These are phyloP conservation scores for Pythium oligandrum DNA, from an alignment of 352 stramenopile species.

Conservation along the genomic window DNA sequence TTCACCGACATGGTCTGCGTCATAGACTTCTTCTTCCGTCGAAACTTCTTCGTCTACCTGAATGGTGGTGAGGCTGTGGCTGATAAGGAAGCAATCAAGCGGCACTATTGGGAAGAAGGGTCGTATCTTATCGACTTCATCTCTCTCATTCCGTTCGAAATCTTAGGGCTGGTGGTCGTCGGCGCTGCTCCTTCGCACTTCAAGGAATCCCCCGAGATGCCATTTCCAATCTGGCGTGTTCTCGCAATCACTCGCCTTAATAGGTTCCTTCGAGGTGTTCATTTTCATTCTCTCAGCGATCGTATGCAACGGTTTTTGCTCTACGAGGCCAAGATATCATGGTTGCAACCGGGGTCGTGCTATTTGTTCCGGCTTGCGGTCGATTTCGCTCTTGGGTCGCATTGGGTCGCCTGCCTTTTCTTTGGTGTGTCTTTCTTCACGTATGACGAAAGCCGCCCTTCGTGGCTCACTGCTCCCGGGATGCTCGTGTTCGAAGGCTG, in stretches of 20 bases:
- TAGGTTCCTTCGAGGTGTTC: slow-evolving; percentile 44
- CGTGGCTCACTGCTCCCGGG: slow-evolving; percentile 20
- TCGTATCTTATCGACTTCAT: slow-evolving; percentile 37
- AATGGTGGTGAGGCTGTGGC: slow-evolving; percentile 30
- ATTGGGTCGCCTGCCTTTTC: slow-evolving; percentile 26
- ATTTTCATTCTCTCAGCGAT: slow-evolving; percentile 43
- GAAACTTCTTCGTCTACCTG: slow-evolving; percentile 42
- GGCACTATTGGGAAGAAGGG: slow-evolving; percentile 33
- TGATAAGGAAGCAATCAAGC: slow-evolving; percentile 23
- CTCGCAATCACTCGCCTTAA: slow-evolving; percentile 49
- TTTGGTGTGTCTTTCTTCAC: slow-evolving; percentile 14
- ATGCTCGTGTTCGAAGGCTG: slow-evolving; percentile 50
- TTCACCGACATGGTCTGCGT: slow-evolving; percentile 36
- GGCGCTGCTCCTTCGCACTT: slow-evolving; percentile 10
- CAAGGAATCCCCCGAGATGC: slow-evolving; percentile 11
- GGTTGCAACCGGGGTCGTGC: slow-evolving; percentile 11
- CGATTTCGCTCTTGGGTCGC: slow-evolving; percentile 22
- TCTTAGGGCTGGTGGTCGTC: slow-evolving; percentile 18
- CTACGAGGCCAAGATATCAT: slow-evolving; percentile 35
- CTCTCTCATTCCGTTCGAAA: slow-evolving; percentile 32
- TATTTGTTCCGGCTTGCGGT: slow-evolving; percentile 44
- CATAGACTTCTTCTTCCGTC: slow-evolving; percentile 42
- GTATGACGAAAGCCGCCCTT: slow-evolving; percentile 2
- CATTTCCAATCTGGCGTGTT: slow-evolving; percentile 35
- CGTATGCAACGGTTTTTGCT: slow-evolving; percentile 43